These are phyloP conservation scores for Paraphaeosphaeria minitans DNA, from an alignment of 2,329 filamentous ascomycete genomes.

Conservation along the genomic window DNA sequence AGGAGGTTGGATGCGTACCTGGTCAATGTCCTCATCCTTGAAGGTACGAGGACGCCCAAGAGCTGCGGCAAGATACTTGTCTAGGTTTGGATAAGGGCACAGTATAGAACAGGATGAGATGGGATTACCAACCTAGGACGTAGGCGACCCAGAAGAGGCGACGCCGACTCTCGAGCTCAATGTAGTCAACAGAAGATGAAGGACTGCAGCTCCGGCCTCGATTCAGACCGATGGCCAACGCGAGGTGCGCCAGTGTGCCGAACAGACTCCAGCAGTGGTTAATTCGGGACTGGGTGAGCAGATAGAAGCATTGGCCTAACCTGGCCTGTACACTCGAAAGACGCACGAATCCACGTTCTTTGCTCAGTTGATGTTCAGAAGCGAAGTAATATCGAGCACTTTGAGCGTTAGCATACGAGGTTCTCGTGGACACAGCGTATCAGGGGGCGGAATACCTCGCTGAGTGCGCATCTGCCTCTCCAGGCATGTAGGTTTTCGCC, in stretches of 20 bases:
- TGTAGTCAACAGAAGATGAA: constrained; percentile 49
- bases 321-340: constrained; percentile 64
- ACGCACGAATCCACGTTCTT: constrained; percentile 59
- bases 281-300: constrained; percentile 63
- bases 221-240: constrained; percentile 54
- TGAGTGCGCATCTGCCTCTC: constrained; percentile 30
- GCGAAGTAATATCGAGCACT: constrained; percentile 52
- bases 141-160: constrained; percentile 69
- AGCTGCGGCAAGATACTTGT: constrained; percentile 68
- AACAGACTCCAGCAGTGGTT: constrained; percentile 67
- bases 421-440: background rate
- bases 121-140: no score
- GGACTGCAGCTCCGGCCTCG: constrained; percentile 43
- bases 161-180: constrained; percentile 59
- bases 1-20: constrained; percentile 45
- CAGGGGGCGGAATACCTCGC: constrained; percentile 25
- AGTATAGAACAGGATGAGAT: no score
- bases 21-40: constrained; percentile 68
- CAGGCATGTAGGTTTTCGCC: constrained; percentile 51
- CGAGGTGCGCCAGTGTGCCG: constrained; percentile 61
- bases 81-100: no score
- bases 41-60: constrained; percentile 65
- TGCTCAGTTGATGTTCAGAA: constrained; percentile 51
- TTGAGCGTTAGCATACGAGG: constrained; percentile 14
- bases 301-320: constrained; percentile 63